Conservation (phyloP, 2,329 filamentous ascomycete genomes). For the Colletotrichum sansevieriae region DNA sequence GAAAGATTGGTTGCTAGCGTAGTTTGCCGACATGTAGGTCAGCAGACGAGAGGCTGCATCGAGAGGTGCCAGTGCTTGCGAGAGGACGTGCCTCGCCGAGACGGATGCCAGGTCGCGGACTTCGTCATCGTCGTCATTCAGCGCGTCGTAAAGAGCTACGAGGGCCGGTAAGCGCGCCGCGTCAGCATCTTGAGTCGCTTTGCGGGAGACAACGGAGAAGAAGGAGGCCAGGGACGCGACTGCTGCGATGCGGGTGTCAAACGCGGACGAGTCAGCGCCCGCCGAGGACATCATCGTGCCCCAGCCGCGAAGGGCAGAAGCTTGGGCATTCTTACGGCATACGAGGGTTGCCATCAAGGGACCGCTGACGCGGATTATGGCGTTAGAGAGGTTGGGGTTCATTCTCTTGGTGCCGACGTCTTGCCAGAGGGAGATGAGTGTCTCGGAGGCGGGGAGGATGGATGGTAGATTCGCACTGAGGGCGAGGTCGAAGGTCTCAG, state of each 20-base stretch:
- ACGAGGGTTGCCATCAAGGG: slow-evolving; percentile 55
- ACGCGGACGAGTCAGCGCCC: slow-evolving; percentile 59
- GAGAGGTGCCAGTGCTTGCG: slow-evolving; percentile 60
- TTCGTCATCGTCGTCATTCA: slow-evolving; percentile 94
- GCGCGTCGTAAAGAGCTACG: slow-evolving; percentile 77
- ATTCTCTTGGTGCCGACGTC: slow-evolving; percentile 53
- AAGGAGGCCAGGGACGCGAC: slow-evolving; percentile 67
- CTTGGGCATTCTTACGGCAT: slow-evolving; percentile 39
- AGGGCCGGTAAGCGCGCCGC: slow-evolving; percentile 66
- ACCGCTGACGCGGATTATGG: slow-evolving; percentile 62
- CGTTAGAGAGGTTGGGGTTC: slow-evolving; percentile 64
- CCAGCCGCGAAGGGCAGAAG: slow-evolving; percentile 56
- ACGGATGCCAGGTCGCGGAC: slow-evolving; percentile 75
- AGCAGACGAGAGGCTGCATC: slow-evolving; percentile 62
- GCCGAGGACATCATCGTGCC: slow-evolving; percentile 59
- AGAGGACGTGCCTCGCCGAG: slow-evolving; percentile 62
- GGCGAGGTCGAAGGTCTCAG: slow-evolving; percentile 57
- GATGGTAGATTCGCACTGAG: slow-evolving; percentile 46
- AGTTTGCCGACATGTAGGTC: slow-evolving; percentile 55
- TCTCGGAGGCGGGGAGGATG: slow-evolving; percentile 50
- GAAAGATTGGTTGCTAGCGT: slow-evolving; percentile 54
- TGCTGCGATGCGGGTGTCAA: slow-evolving; percentile 74
- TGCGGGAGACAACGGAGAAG: slow-evolving; percentile 51
- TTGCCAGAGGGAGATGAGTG: slow-evolving; percentile 57
- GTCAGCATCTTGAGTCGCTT: slow-evolving; percentile 45